These are phyloP conservation scores for Corchorus capsularis DNA, from an alignment of 345 rosid species.

Conservation along the genomic window DNA sequence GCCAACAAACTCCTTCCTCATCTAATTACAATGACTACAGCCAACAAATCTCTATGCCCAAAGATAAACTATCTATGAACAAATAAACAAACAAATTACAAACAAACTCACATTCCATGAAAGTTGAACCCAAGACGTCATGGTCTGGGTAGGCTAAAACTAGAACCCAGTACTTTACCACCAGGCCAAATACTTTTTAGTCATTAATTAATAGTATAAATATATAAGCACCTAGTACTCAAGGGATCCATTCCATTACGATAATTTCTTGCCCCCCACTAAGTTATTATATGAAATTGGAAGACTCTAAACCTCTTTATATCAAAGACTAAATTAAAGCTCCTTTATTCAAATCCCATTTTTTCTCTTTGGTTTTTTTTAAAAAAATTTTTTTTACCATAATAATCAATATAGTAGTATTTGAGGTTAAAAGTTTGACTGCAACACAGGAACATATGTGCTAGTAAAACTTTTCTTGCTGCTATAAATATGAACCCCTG, in stretches of 20 bases:
- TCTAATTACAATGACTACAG: too few species aligned
- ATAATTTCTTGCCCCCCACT: slow-evolving; percentile 25
- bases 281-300: slow-evolving; percentile 25
- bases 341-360: neutral
- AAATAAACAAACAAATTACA: too few species aligned
- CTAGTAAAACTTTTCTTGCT: neutral
- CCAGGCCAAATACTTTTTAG: too few species aligned
- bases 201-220: too few species aligned
- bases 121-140: too few species aligned
- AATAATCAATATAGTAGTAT: neutral
- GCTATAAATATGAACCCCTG: neutral
- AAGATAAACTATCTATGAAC: too few species aligned
- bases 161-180: too few species aligned
- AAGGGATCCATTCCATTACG: slow-evolving; percentile 26
- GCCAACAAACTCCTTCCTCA: too few species aligned
- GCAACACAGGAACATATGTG: neutral
- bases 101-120: too few species aligned
- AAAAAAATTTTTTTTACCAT: neutral
- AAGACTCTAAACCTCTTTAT: slow-evolving; percentile 10
- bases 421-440: neutral
- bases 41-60: too few species aligned
- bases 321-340: too few species aligned
- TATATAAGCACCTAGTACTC: neutral
- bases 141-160: too few species aligned
- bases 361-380: neutral